Conservation (phyloP, 371 early-diverging fungal species). For the Mortierella sp. region DNA sequence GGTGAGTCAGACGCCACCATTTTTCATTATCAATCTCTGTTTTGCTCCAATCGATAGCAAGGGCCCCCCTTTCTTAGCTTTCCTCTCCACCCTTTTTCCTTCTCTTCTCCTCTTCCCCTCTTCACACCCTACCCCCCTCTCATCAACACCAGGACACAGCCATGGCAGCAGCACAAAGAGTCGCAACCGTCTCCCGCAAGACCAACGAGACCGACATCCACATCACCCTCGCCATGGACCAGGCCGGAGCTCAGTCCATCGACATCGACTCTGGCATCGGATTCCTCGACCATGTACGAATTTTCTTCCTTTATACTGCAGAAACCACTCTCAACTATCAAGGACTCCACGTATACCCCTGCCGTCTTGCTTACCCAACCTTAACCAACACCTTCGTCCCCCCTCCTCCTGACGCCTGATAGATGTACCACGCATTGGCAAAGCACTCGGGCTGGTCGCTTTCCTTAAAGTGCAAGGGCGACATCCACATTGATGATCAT, state of each 20-base stretch:
- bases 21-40: neutral
- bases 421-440: conserved; percentile 97
- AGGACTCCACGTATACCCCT: too few species aligned
- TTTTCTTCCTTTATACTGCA: neutral
- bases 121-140: neutral
- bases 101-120: neutral
- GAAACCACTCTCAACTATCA: neutral
- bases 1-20: conserved; percentile 32
- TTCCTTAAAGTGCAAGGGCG: conserved; percentile 85
- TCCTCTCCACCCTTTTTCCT: neutral
- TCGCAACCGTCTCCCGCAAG: conserved; percentile 83
- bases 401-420: conserved; percentile 1
- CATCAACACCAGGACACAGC: neutral
- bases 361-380: too few species aligned
- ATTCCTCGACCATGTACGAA: conserved; percentile 93
- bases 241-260: conserved; percentile 72
- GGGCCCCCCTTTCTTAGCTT: too few species aligned
- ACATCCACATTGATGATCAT: conserved; percentile 97
- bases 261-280: conserved; percentile 94
- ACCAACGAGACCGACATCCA: conserved; percentile 95
- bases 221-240: conserved; percentile 75
- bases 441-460: conserved; percentile 95
- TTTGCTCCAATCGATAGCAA: neutral
- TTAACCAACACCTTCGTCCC: neutral
- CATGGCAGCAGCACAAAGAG: conserved; percentile 55